These are phyloP conservation scores for Austroboletus novae-zelandiae DNA, from an alignment of 1,284 basidiomycete species.

Conservation along the genomic window DNA sequence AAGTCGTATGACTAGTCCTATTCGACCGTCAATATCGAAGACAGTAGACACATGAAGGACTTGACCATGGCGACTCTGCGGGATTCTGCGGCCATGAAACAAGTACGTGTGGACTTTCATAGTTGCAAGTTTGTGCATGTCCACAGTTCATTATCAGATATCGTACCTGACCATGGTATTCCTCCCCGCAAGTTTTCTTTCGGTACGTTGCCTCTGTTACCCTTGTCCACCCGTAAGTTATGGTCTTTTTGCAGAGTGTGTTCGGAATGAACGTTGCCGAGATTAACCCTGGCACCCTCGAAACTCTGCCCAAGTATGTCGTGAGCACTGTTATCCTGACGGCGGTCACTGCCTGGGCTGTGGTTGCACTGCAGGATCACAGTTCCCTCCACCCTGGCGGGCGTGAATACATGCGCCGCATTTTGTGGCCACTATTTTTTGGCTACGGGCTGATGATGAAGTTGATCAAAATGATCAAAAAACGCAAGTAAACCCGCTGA, in stretches of 20 bases:
- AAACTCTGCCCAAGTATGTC: constrained; percentile 41
- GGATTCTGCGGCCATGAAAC: constrained; percentile 53
- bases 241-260: constrained; percentile 23
- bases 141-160: constrained; percentile 16
- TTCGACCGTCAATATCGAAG: constrained; percentile 48
- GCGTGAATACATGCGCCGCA: constrained; percentile 7
- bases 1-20: constrained; percentile 38
- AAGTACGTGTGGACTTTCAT: constrained; percentile 17
- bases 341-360: constrained; percentile 47
- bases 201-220: constrained; percentile 35
- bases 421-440: constrained; percentile 21
- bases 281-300: constrained; percentile 32
- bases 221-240: background rate
- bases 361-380: constrained; percentile 31
- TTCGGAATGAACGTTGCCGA: constrained; percentile 43
- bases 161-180: constrained; percentile 34
- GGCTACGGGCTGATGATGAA: background rate
- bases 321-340: constrained; percentile 46
- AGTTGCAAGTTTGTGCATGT: background rate
- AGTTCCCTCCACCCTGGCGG: constrained; percentile 23
- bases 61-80: constrained; percentile 47
- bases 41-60: constrained; percentile 43
- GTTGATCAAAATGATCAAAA: background rate
- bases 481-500: background rate
- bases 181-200: constrained; percentile 30